Evolutionary conservation across 805 yeast species (phyloP).

Genomic region (Hagleromyces aurorensis): DNA sequence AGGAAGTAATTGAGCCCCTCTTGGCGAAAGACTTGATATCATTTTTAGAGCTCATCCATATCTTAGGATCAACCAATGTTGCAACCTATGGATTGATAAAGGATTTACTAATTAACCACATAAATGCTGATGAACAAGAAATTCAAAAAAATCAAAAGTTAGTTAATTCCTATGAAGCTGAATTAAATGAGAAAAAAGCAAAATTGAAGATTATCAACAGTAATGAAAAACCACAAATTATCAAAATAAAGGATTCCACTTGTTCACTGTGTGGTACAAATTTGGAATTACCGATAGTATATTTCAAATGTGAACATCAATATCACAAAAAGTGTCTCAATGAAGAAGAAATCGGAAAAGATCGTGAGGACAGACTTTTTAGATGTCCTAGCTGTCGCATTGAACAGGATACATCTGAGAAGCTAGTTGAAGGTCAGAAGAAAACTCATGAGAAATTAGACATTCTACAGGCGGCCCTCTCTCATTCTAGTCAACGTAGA

Average conservation of each 20-base stretch:
- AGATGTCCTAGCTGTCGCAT: slow-evolving; percentile 72
- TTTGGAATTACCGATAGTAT: slow-evolving; percentile 71
- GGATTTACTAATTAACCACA: slow-evolving; percentile 54
- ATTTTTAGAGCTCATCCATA: slow-evolving; percentile 69
- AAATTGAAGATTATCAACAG: slow-evolving; percentile 43
- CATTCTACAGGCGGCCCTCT: slow-evolving; percentile 50
- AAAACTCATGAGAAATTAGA: slow-evolving; percentile 56
- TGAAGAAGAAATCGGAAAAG: slow-evolving; percentile 32
- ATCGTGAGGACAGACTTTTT: slow-evolving; percentile 16
- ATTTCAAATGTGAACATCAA: slow-evolving; percentile 80
- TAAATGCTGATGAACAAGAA: slow-evolving; percentile 53
- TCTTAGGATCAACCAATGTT: slow-evolving; percentile 51
- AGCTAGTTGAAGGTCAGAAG: slow-evolving; percentile 51
- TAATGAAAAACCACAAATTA: slow-evolving; percentile 35
- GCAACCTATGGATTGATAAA: slow-evolving; percentile 68
- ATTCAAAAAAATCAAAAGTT: slow-evolving; percentile 62
- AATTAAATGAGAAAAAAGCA: slow-evolving; percentile 46
- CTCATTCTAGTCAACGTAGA: slow-evolving; percentile 36
- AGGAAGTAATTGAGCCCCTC: slow-evolving; percentile 45
- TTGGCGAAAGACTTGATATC: slow-evolving; percentile 48
- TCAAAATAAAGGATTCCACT: slow-evolving; percentile 43
- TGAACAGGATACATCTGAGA: slow-evolving; percentile 59
- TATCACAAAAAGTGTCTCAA: slow-evolving; percentile 75
- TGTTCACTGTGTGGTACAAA: slow-evolving; percentile 60
- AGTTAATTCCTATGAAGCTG: slow-evolving; percentile 57